phyloP scores from a whole-genome alignment of 306 rosid genomes.

The Abrus pulchellus region DNA sequence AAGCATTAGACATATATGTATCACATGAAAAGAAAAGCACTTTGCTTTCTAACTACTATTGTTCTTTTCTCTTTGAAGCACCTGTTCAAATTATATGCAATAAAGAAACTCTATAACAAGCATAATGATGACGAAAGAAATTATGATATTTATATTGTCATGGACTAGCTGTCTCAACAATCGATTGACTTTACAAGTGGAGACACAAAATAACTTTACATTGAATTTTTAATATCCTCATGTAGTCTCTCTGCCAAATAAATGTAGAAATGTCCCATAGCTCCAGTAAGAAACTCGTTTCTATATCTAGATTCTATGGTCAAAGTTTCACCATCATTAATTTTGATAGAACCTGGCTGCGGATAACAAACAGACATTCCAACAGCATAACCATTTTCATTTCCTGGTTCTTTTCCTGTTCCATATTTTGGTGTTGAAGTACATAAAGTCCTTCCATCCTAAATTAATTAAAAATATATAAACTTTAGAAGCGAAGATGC shows the following conservation, averaged over 20 bases:
- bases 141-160: too few relatives aligned
- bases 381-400: not conserved
- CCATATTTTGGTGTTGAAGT: conserved; percentile 14
- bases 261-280: conserved; percentile 1
- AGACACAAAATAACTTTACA: too few relatives aligned
- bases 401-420: conserved; percentile 6
- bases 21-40: too few relatives aligned
- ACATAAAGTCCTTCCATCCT: not conserved
- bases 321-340: conserved; percentile 21
- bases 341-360: conserved; percentile 8
- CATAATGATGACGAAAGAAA: too few relatives aligned
- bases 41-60: too few relatives aligned
- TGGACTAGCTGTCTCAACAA: too few relatives aligned
- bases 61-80: too few relatives aligned
- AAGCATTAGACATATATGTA: too few relatives aligned
- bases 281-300: not conserved
- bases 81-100: too few relatives aligned
- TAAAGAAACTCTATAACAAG: too few relatives aligned
- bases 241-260: conserved; percentile 14
- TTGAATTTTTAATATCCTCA: not conserved
- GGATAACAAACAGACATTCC: conserved; percentile 24
- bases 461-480: not conserved
- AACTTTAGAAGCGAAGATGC: not conserved
- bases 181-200: too few relatives aligned
- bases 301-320: not conserved